Base-by-base conservation (phyloP, 441 rosid genomes). In the Gossypium schwendimanii region DNA sequence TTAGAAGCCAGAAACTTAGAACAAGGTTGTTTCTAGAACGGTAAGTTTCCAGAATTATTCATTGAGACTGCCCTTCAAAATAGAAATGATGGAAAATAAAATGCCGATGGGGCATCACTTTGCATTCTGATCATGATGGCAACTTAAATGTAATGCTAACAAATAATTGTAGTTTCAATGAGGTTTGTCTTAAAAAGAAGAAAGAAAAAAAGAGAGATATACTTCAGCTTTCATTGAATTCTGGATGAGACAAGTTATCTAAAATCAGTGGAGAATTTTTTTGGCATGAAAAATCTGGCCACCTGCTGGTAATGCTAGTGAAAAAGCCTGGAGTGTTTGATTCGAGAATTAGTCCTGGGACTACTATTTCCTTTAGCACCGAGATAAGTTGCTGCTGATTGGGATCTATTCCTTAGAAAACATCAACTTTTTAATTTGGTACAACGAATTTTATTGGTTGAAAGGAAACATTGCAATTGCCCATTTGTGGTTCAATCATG, bases 381-480 rank as follows among this genome's bases (percentile, higher is more conserved):
- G 80, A 67, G 82, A 78, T 74, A 73, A 84, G 82, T 75, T 79
- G 86, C 63, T 75, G 76, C 70, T 73, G 72, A 70, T 72, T 73
- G 78, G 81, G 77, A 80, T 84, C 76, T 83, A 80, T 87, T 83
- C 85, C 54, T 71, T 21, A 11, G 74, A 60, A 79, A 63, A 63
- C 55, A 20, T 73, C 69, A 49, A 18, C 41, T 31, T 61, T 73
- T 73, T 73, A 6, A 36, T 36, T 36, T 52, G 17, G 18, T 31
- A 2, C 10, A 15, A 57, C 24, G n/a, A 23, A 21, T 15, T 63
- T 18, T 66, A n/a, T 49, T 49, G 70, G 17, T 5, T 62, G 76
- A 73, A 72, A 73, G 62, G 55, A 41, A 63, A 36, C 41, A 54
- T 64, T 63, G 20, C 63, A 53, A 31, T 73, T 54, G 39, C 70